Percentiles rank a stretch among this genome's conserved stretches.
Evolutionary conservation across 2,329 filamentous ascomycete species (phyloP).

Genomic region (Monosporascus sp.): DNA sequence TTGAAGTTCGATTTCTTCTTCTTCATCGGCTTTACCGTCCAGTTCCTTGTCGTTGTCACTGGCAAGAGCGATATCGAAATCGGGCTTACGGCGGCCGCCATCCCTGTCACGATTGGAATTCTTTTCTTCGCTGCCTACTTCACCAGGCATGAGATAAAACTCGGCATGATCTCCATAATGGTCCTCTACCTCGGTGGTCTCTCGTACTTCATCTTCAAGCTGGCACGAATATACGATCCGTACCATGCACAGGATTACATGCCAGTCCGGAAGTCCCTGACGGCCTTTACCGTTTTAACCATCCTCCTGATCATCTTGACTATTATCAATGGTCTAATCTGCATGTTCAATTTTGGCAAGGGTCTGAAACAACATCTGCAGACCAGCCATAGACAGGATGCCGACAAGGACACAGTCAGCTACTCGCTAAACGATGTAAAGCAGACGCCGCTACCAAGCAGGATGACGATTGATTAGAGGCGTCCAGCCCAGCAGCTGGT

Average conservation of each 20-base stretch:
- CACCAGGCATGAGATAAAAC: conserved; percentile 74
- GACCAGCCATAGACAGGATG: conserved; percentile 39
- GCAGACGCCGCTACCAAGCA: conserved; percentile 42
- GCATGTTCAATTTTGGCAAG: conserved; percentile 84
- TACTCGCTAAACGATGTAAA: conserved; percentile 57
- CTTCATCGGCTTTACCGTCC: conserved; percentile 96
- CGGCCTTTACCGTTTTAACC: conserved; percentile 90
- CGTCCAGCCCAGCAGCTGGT: not conserved
- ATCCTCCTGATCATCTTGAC: conserved; percentile 84
- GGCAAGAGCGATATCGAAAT: conserved; percentile 68
- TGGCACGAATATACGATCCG: conserved; percentile 86
- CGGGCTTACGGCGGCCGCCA: conserved; percentile 79
- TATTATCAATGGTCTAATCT: conserved; percentile 80
- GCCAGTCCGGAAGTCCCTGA: conserved; percentile 79
- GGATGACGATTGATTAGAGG: conserved; percentile 58
- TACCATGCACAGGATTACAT: conserved; percentile 57
- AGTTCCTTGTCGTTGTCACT: conserved; percentile 90
- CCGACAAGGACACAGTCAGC: conserved; percentile 51
- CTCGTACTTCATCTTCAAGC: conserved; percentile 96
- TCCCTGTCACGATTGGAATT: conserved; percentile 87
- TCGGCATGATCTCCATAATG: conserved; percentile 74
- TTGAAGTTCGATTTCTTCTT: conserved; percentile 99
- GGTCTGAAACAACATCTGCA: conserved; percentile 85
- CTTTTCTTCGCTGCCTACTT: conserved; percentile 80
- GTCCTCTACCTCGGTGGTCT: conserved; percentile 83